Evolutionary conservation across 1,139 yeast genomes (phyloP), one percentile per base, ranked within the genome.

Genomic region (Candida tetrigidarum): DNA sequence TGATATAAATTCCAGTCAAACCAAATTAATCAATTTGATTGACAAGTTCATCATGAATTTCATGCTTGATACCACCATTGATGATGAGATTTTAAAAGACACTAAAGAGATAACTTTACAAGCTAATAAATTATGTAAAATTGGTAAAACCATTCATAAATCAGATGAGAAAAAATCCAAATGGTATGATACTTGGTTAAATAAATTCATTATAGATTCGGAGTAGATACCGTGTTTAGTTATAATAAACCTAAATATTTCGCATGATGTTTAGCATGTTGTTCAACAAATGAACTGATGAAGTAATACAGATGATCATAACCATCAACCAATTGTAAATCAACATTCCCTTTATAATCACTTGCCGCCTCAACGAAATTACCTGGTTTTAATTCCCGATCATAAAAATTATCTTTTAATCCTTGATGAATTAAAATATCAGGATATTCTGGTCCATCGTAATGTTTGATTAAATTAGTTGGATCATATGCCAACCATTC

Each of bases 301-400:
- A 91, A 93, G 65, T 80, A 93, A 69, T 92, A 93, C 43, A 92
- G 85, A 61, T 93, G 99, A 60, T 93, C 97, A 60, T 84, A 92
- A 2, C 93, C 97, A 3, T 87, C 92, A 23, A 81, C 96, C 39
- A 82, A 62, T 30, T 82, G 70, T 47, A 89, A 65, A 38, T 79
- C 72, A 49, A 92, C 74, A 44, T 80, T 75, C 3, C 83, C 87
- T 47, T 80, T 80, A 67, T 84, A 84, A 9, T 86, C 70, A 43
- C 76, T 76, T 2, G 86, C 79, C 1, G 96, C 96, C 35, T 76
- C 78, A 7, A 74, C 77, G 16, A 93, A 74, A 54, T 80, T 80
- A 54, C 88, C 93, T 2, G 97, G 96, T 53, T 83, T 80, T 59
- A 93, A 76, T 64, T 90, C 96, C 25, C 65, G 56, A 52, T 83